Base-by-base conservation (phyloP, 176 grass and related monocot species). In the Chloris gayana region DNA sequence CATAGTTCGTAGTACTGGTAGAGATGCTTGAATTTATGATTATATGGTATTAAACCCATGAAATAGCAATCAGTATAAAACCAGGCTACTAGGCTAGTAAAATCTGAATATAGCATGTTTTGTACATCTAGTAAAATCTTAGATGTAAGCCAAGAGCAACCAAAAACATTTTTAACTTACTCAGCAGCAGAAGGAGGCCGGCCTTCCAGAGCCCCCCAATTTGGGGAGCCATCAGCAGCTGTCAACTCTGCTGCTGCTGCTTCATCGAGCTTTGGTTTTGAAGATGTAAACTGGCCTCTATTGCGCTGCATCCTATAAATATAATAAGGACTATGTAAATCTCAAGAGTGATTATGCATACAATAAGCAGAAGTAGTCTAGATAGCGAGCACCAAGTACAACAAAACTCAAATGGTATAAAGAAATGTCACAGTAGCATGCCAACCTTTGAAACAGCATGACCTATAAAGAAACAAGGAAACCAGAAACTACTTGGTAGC, bases 261-360 rank as follows among this genome's bases (percentile, higher is more conserved):
- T 73, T 93, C 92, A 68, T 99, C 96, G 79, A 34, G 79, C 77
- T 93, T 99, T 54, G 90, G 89, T 90, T 97, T 97, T 83, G 96
- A 95, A 37, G 92, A 93, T 76, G 92, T 99, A 83, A 99, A 99
- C 56, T 99, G 96, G 60, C 96, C 96, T 82, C 88, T 89, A 69
- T 99, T 99, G 29, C 96, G 93, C 70, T 99, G 92, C 96, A 99
- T 99, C 88, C 96, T 99, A 81, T 26, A 93, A 57, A 72, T 26
- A 71, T 7, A 83, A 71, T 7, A 83, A 32, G 29, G 76, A 73
- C 39, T 47, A 42, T 27, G 57, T 65, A 72, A 65, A 69, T 42
- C 9, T 22, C 3, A 79, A 34, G 35, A 69, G 34, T 70, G 26
- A 14, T 26, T 80, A 27, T 42, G 54, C 31, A 69, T 31, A 47